Conservation (phyloP, 805 yeast genomes). For the Nakazawaea wyomingensis region DNA sequence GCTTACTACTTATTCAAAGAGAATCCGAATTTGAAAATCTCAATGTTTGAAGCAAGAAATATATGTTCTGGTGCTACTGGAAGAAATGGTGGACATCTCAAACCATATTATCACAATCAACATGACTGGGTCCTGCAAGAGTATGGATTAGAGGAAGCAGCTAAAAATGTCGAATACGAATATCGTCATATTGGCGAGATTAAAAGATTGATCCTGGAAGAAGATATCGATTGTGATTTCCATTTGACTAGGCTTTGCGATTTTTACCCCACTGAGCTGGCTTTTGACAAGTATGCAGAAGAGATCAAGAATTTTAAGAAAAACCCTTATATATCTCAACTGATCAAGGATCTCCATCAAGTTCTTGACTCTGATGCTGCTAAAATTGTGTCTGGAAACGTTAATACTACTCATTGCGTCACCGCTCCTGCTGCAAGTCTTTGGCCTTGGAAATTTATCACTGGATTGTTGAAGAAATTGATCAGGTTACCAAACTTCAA, state of each 20-base stretch:
- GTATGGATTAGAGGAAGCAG: slow-evolving; percentile 22
- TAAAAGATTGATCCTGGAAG: slow-evolving; percentile 24
- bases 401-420: slow-evolving; percentile 25
- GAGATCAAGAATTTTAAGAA: slow-evolving; percentile 18
- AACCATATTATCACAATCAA: slow-evolving; percentile 25
- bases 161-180: slow-evolving; percentile 30
- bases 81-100: slow-evolving; percentile 40
- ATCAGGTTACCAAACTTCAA: slow-evolving; percentile 28
- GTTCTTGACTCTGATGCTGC: slow-evolving; percentile 28
- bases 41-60: slow-evolving; percentile 36
- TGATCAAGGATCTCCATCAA: slow-evolving; percentile 26
- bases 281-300: slow-evolving; percentile 6
- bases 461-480: slow-evolving; percentile 26
- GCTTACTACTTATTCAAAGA: slow-evolving; percentile 30
- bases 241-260: slow-evolving; percentile 25
- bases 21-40: slow-evolving; percentile 15
- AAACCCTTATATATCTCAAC: slow-evolving; percentile 25
- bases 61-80: slow-evolving; percentile 39
- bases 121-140: slow-evolving; percentile 10
- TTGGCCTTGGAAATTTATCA: slow-evolving; percentile 39
- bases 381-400: slow-evolving; percentile 21
- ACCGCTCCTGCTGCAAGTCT: slow-evolving; percentile 37
- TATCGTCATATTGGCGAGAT: slow-evolving; percentile 26
- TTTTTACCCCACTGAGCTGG: slow-evolving; percentile 14
- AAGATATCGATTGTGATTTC: slow-evolving; percentile 25